Conservation (phyloP, 2,329 filamentous ascomycete genomes). For the Pseudogymnoascus sp. region DNA sequence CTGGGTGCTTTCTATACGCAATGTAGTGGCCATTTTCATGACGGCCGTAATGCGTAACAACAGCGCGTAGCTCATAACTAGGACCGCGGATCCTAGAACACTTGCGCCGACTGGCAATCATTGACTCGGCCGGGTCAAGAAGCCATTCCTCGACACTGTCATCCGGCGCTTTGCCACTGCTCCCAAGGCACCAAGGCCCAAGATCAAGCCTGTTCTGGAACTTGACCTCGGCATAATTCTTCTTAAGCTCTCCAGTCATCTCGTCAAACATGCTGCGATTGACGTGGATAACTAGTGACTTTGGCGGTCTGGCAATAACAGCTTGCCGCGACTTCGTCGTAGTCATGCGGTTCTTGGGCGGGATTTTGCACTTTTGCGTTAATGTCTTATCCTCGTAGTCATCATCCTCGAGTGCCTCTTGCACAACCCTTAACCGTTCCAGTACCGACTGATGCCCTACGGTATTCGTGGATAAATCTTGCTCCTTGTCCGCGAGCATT, state of each 20-base stretch:
- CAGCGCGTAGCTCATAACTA: constrained; percentile 71
- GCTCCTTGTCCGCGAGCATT: constrained; percentile 34
- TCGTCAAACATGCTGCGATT: constrained; percentile 91
- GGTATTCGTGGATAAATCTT: constrained; percentile 9
- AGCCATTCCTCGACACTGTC: constrained; percentile 55
- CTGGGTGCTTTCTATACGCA: constrained; percentile 69
- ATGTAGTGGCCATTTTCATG: constrained; percentile 97
- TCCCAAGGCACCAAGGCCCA: constrained; percentile 77
- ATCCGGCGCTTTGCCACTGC: constrained; percentile 25
- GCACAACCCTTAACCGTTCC: constrained; percentile 56
- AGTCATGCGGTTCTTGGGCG: constrained; percentile 58
- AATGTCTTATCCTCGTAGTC: constrained; percentile 67
- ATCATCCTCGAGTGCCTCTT: constrained; percentile 66
- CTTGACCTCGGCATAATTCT: constrained; percentile 71
- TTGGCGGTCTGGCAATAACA: constrained; percentile 73
- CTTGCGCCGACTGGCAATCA: constrained; percentile 53
- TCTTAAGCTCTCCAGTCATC: constrained; percentile 66
- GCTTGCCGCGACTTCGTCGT: constrained; percentile 86
- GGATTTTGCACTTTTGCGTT: constrained; percentile 56
- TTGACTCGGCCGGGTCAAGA: constrained; percentile 59
- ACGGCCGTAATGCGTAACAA: constrained; percentile 79
- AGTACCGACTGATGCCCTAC: constrained; percentile 29
- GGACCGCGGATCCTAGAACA: constrained; percentile 47
- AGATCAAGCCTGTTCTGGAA: constrained; percentile 72
- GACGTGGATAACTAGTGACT: constrained; percentile 75